Evolutionary conservation across 139 green algal genomes (phyloP), one percentile per base, ranked within the genome.

Genomic region (Asterochloris erici): DNA sequence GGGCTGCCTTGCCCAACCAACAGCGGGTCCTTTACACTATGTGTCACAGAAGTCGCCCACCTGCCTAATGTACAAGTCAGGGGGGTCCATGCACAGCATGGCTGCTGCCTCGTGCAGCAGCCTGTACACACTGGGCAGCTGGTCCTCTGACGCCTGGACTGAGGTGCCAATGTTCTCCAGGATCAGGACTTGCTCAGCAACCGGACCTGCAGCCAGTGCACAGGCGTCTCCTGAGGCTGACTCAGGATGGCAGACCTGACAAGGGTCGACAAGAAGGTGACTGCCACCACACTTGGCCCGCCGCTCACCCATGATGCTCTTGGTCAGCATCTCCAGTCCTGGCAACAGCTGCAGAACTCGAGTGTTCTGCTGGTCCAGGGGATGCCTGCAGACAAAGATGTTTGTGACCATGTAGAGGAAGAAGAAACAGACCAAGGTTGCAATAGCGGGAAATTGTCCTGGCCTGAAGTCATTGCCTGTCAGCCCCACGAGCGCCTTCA

Each of bases 321-420:
- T 94, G 10, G 92, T 93, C 64, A 98, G 68, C 14, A 92, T 63
- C 82, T 97, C 90, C 75, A 99, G 82, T 0, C 95, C 96, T 11
- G 96, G 96, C 17, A 99, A 79, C 15, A 90, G 84, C 0, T 90
- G 84, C 14, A 99, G 85, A 63, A 99, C 77, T 70, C 81, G 74
- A 11, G 96, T 99, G 86, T 98, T 99, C 79, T 99, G 94, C 86
- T 95, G 92, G 88, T 99, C 96, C 24, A 99, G 89, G 0, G 96
- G 96, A 84, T 99, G 96, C 71, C 80, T 84, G 17, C 70, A 79
- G 28, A 54, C 38, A 54, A 54, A 54, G 4, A 10, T 54, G 38
- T 10, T 10, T 10, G 2, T 54, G 38, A 54, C 38, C 38, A 54
- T 54, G 38, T 54, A 54, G 38, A 54, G 38, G 38, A 54, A 6